A percentile compares a stretch with the other conserved stretches of the same genome.
Conservation (phyloP, 257 asterid genomes). For the Catharanthus roseus region DNA sequence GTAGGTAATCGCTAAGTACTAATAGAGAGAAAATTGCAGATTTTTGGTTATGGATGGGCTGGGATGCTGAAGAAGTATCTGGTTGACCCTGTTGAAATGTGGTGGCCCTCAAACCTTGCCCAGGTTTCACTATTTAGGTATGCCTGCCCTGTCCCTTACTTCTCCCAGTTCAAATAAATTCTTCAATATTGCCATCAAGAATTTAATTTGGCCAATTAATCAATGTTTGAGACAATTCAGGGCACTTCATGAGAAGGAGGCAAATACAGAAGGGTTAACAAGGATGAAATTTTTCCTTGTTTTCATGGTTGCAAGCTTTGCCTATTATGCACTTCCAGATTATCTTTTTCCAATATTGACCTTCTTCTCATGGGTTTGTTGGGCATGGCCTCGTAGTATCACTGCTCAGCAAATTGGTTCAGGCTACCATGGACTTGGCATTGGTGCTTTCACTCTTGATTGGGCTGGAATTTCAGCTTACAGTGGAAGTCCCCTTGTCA, state of each 20-base stretch:
- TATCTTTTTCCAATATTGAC: constrained; percentile 80
- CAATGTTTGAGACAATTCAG: no score
- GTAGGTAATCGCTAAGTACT: no score
- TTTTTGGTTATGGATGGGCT: constrained; percentile 98
- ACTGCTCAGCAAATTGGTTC: constrained; percentile 98
- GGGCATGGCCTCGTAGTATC: constrained; percentile 88
- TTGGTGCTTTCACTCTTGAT: constrained; percentile 98
- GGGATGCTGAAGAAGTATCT: constrained; percentile 85
- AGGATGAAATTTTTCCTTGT: constrained; percentile 85
- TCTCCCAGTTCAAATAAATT: no score
- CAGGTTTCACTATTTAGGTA: constrained; percentile 88
- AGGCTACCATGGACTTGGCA: constrained; percentile 87
- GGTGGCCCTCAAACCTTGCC: constrained; percentile 99
- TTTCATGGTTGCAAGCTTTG: constrained; percentile 63
- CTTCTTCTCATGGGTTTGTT: constrained; percentile 98
- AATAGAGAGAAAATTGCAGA: constrained; percentile 42
- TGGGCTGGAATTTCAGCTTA: constrained; percentile 99
- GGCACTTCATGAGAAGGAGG: constrained; percentile 92
- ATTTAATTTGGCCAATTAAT: no score
- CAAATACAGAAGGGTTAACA: constrained; percentile 58
- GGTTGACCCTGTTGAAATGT: constrained; percentile 92
- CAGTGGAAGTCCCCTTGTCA: constrained; percentile 92
- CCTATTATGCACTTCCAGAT: constrained; percentile 81
- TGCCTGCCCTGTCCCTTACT: not conserved
- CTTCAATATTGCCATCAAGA: no score